phyloP scores from a whole-genome alignment of 768 basidiomycete genomes.

The Paxillus rubicundulus region DNA sequence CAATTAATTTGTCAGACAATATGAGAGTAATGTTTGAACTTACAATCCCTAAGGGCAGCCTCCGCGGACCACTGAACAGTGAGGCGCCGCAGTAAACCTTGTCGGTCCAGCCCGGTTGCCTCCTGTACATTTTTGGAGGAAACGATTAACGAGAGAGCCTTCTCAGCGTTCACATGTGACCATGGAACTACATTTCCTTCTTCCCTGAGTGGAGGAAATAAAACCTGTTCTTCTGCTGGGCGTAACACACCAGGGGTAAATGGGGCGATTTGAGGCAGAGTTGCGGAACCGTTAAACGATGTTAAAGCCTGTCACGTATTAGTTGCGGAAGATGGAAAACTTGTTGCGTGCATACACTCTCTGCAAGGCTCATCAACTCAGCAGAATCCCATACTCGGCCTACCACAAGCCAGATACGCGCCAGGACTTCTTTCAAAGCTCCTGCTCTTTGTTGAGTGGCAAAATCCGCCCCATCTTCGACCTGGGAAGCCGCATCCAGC shows the following conservation, averaged over 20 bases:
- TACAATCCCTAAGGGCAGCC: conserved; percentile 72
- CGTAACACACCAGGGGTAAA: conserved; percentile 42
- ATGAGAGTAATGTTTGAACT: conserved; percentile 28
- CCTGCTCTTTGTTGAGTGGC: conserved; percentile 43
- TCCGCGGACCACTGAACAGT: conserved; percentile 70
- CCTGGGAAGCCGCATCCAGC: conserved; percentile 52
- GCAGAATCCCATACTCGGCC: conserved; percentile 68
- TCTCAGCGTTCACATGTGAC: conserved; percentile 50
- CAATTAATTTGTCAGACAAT: conserved; percentile 7
- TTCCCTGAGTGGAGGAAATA: conserved; percentile 36
- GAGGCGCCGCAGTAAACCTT: conserved; percentile 53
- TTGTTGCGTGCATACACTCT: conserved; percentile 45
- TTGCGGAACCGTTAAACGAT: conserved; percentile 35
- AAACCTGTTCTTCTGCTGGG: conserved; percentile 42
- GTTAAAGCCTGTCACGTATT: conserved; percentile 43
- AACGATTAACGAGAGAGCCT: conserved; percentile 55
- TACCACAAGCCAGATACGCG: conserved; percentile 63
- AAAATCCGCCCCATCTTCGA: conserved; percentile 40
- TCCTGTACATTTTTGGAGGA: conserved; percentile 54
- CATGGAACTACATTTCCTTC: conserved; percentile 19
- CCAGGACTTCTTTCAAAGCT: conserved; percentile 61
- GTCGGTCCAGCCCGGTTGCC: conserved; percentile 60
- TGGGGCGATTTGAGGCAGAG: conserved; percentile 36
- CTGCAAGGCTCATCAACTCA: conserved; percentile 51
- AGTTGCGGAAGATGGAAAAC: not conserved